These are phyloP conservation scores for Venturia oleaginea DNA, from an alignment of 2,329 filamentous ascomycete genomes.

Conservation along the genomic window DNA sequence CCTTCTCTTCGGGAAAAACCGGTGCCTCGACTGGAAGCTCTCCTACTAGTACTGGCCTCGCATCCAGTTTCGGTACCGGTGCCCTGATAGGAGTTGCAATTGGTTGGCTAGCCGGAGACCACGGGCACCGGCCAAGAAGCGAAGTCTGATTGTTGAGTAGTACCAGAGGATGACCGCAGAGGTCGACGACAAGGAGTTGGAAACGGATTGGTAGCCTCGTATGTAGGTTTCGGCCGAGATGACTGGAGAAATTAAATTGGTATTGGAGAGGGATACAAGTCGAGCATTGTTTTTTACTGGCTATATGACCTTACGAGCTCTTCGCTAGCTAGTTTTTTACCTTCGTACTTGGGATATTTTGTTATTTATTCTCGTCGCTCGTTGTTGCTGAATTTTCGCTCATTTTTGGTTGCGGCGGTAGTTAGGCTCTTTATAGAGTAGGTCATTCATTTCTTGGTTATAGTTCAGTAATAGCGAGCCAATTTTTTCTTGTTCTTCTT, in stretches of 20 bases:
- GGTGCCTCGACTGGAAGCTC: not conserved
- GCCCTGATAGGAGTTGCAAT: not conserved
- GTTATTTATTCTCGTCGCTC: too few species aligned
- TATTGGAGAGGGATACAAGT: not conserved
- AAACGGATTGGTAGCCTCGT: not conserved
- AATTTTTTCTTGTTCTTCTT: not conserved
- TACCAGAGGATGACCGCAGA: not conserved
- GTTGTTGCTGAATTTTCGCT: too few species aligned
- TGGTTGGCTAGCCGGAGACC: not conserved
- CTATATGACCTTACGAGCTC: too few species aligned
- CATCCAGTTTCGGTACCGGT: not conserved
- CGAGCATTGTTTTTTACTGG: not conserved
- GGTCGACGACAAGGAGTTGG: not conserved
- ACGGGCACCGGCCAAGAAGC: not conserved
- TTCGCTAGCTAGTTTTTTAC: not conserved
- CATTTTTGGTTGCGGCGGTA: too few species aligned
- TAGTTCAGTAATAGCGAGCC: too few species aligned
- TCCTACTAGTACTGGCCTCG: not conserved
- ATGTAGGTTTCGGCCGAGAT: not conserved
- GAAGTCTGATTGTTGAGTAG: not conserved
- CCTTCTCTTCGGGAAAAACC: too few species aligned
- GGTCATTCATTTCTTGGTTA: too few species aligned
- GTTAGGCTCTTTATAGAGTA: too few species aligned
- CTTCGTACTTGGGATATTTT: not conserved
- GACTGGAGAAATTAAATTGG: not conserved